A percentile compares a stretch with the other conserved stretches of the same genome.
phyloP scores from a whole-genome alignment of 2,329 filamentous ascomycete species.

The Cladosporium oxysporum region DNA sequence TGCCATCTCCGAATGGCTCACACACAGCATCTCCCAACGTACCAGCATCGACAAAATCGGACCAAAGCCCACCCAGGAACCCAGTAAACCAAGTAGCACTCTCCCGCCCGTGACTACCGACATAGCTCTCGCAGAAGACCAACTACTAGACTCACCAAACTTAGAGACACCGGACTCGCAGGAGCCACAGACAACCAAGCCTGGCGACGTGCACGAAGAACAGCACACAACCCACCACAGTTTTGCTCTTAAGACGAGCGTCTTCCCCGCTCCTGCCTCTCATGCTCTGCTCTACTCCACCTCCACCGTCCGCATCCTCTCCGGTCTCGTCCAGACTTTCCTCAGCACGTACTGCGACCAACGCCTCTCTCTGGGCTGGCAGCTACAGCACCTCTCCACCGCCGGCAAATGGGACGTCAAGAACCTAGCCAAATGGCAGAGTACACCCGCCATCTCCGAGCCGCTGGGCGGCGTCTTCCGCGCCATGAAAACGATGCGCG shows the following conservation, averaged over 20 bases:
- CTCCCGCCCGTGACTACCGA: conserved; percentile 23
- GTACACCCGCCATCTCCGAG: conserved; percentile 36
- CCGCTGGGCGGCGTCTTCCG: conserved; percentile 79
- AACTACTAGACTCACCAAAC: not conserved
- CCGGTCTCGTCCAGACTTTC: conserved; percentile 82
- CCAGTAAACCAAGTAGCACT: not conserved
- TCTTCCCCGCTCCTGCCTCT: conserved; percentile 72
- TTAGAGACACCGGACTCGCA: not conserved
- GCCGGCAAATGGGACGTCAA: conserved; percentile 98
- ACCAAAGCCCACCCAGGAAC: not conserved
- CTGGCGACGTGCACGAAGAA: conserved; percentile 16
- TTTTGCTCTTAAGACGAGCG: conserved; percentile 63
- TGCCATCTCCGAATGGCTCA: conserved; percentile 59
- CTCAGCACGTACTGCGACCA: conserved; percentile 72
- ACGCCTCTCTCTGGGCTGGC: conserved; percentile 82
- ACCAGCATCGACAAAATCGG: not conserved
- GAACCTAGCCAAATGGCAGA: conserved; percentile 89
- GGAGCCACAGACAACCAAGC: conserved; percentile 12
- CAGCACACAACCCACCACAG: conserved; percentile 29
- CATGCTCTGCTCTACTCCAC: conserved; percentile 85
- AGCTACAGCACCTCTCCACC: conserved; percentile 82
- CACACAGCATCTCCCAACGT: conserved; percentile 20
- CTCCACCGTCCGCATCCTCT: conserved; percentile 70
- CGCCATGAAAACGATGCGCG: conserved; percentile 89
- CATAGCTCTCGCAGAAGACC: conserved; percentile 21